Evolutionary conservation across 768 basidiomycete species (phyloP), one percentile per base, ranked within the genome.

Genomic region (Tulasnella sp.): DNA sequence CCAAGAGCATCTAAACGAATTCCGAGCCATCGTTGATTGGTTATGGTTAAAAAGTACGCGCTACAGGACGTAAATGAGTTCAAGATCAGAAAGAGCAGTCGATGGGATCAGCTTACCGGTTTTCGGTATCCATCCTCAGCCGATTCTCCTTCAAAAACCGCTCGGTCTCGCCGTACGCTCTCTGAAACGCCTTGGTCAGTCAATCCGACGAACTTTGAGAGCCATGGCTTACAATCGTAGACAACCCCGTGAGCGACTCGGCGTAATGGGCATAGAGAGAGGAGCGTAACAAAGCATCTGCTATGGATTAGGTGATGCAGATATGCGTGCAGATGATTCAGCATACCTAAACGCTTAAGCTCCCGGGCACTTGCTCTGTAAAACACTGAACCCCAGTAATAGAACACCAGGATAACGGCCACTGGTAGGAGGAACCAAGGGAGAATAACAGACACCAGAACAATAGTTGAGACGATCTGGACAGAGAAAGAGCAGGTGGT

Each of bases 1-100:
- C 96, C 95, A 35, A 98, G 87, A 81, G 92, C 89, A 83, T 97
- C 96, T n/a, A 98, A 87, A 5, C 96, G 90, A 70, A 97, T 89
- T 74, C 92, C 94, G 39, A 98, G 90, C 95, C 93, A 96, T 74
- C 92, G 87, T 89, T 90, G 80, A 79, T 81, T 72, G 13, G 77
- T 78, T 71, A 70, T n/a, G 67, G 79, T 80, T 71, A 61, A 51
- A 74, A 67, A 69, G 20, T 67, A 44, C 11, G 67, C n/a, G 20
- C 39, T 32, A 35, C 20, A 2, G n/a, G 7, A 70, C 72, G 55
- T 9, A 77, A 26, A 32, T 78, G 80, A 71, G 74, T 89, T 89
- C 84, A 74, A 55, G n/a, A 15, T 74, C 18, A 48, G n/a, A 20
- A 10, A 51, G 5, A 9, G 9, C 29, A 16, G 15, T 13, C 18